Conservation (phyloP, 2,329 filamentous ascomycete species). For the Hortaea werneckii region DNA sequence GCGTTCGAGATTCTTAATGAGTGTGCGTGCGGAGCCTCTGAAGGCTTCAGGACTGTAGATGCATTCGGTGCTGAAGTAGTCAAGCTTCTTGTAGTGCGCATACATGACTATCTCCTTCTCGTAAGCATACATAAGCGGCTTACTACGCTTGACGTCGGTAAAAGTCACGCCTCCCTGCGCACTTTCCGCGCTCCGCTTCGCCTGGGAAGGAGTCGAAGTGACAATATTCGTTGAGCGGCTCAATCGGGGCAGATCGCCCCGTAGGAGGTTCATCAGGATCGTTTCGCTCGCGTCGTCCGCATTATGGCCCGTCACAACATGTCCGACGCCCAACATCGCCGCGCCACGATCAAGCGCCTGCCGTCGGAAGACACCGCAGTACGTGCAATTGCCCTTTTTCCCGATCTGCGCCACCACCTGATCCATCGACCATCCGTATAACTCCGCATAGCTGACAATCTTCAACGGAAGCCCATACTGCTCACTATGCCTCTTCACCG, state of each 20-base stretch:
- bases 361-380: slow-evolving; percentile 90
- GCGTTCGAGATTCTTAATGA: slow-evolving; percentile 92
- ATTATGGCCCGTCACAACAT: slow-evolving; percentile 96
- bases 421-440: slow-evolving; percentile 99
- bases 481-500: slow-evolving; percentile 82
- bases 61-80: slow-evolving; percentile 98
- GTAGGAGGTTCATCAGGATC: slow-evolving; percentile 89
- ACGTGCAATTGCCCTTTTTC: slow-evolving; percentile 98
- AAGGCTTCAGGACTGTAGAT: slow-evolving; percentile 98
- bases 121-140: slow-evolving; percentile 95
- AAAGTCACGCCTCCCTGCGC: slow-evolving; percentile 35
- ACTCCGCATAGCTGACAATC: slow-evolving; percentile 83
- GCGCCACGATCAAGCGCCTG: slow-evolving; percentile 91
- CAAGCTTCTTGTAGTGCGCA: slow-evolving; percentile 89
- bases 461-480: slow-evolving; percentile 88
- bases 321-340: slow-evolving; percentile 73
- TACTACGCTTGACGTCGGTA: slow-evolving; percentile 87
- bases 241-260: slow-evolving; percentile 79
- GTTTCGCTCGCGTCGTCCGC: slow-evolving; percentile 96
- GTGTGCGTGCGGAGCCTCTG: slow-evolving; percentile 74
- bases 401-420: slow-evolving; percentile 93
- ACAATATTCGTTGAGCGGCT: slow-evolving; percentile 85
- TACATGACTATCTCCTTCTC: slow-evolving; percentile 99
- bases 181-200: slow-evolving; percentile 6
- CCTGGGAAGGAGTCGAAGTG: slow-evolving; percentile 44